phyloP scores from a whole-genome alignment of 2,329 filamentous ascomycete species.

The Phaeomoniella chlamydospora region DNA sequence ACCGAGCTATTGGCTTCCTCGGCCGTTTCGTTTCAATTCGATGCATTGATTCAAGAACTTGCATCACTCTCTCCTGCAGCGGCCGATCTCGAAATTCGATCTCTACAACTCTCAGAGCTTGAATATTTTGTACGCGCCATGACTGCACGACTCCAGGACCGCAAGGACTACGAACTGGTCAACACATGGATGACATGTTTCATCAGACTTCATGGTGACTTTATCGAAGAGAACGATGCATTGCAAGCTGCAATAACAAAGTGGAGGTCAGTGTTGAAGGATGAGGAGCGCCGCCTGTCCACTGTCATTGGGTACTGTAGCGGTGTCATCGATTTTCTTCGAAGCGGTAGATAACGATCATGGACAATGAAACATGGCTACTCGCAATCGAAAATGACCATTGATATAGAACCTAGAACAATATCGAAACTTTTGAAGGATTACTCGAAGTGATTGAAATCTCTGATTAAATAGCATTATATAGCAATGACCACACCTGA shows the following conservation, averaged over 20 bases:
- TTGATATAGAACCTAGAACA: no score
- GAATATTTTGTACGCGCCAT: constrained; percentile 69
- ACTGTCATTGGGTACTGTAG: constrained; percentile 74
- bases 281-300: constrained; percentile 56
- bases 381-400: no score
- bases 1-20: constrained; percentile 32
- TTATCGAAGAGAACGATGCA: constrained; percentile 24
- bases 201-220: constrained; percentile 59
- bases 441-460: no score
- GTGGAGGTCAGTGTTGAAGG: constrained; percentile 61
- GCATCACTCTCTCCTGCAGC: constrained; percentile 70
- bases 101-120: constrained; percentile 61
- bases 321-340: constrained; percentile 71
- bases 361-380: neutral
- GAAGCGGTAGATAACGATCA: constrained; percentile 32
- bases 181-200: constrained; percentile 98
- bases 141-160: constrained; percentile 51
- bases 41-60: constrained; percentile 60
- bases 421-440: no score
- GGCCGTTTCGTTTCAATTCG: constrained; percentile 42
- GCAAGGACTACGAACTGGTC: constrained; percentile 79
- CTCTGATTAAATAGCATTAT: no score
- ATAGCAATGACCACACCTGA: no score
- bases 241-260: constrained; percentile 39
- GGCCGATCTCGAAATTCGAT: constrained; percentile 82